These are phyloP conservation scores for Kwoniella newhampshirensis DNA, from an alignment of 768 basidiomycete species.

Conservation along the genomic window DNA sequence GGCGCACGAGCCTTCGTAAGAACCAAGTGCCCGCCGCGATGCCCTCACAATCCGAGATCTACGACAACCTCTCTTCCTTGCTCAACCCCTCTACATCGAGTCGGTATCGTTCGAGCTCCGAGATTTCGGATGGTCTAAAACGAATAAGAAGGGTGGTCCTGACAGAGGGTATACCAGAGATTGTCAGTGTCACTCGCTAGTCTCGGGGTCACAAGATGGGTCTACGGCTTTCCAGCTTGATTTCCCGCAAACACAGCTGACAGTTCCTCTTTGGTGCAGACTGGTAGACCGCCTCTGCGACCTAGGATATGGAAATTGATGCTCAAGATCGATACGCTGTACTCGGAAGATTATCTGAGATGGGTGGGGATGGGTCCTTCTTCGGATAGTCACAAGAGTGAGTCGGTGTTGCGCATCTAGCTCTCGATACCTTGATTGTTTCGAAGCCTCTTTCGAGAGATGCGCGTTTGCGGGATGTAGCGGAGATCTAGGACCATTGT, in stretches of 20 bases:
- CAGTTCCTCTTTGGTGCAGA: neutral
- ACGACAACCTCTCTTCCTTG: slow-evolving; percentile 24
- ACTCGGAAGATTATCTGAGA: slow-evolving; percentile 60
- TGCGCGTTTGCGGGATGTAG: no score
- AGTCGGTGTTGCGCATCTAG: slow-evolving; percentile 14
- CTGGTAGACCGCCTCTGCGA: slow-evolving; percentile 32
- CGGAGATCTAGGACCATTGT: no score
- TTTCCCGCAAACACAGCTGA: no score
- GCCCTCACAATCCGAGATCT: slow-evolving; percentile 18
- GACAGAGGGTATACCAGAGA: slow-evolving; percentile 79
- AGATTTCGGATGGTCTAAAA: slow-evolving; percentile 79
- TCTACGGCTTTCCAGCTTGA: no score
- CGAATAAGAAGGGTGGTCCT: slow-evolving; percentile 82
- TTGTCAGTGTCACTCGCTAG: no score
- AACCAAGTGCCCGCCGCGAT: neutral
- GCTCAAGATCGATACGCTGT: slow-evolving; percentile 73
- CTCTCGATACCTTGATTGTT: no score
- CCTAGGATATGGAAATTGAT: slow-evolving; percentile 84
- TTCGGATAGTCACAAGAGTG: slow-evolving; percentile 52
- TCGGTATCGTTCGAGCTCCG: slow-evolving; percentile 46
- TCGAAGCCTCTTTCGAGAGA: no score
- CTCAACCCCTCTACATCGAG: slow-evolving; percentile 20
- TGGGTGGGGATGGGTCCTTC: slow-evolving; percentile 49
- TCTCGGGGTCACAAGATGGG: no score
- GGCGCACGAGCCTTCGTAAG: neutral